These are phyloP conservation scores for Serpula lacrymans DNA, from an alignment of 768 basidiomycete species.

Conservation along the genomic window DNA sequence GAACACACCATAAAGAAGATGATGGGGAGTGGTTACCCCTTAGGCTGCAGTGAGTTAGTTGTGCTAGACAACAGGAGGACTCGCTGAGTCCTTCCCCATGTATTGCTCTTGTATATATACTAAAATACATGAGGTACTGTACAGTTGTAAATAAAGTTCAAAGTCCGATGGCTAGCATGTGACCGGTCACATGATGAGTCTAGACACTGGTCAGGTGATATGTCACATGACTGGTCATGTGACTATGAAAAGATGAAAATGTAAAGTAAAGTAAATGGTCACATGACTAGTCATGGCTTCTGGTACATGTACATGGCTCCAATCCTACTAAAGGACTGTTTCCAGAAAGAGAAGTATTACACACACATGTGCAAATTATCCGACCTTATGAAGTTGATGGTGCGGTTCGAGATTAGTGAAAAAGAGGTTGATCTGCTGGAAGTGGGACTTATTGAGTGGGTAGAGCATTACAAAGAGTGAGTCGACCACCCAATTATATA, in stretches of 20 bases:
- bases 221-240: constrained; percentile 14
- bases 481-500: not conserved
- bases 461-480: not conserved
- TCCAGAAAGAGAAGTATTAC: constrained; percentile 3
- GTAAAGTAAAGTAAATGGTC: too few species aligned
- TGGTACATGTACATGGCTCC: constrained; percentile 20
- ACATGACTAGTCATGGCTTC: constrained; percentile 18
- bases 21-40: constrained; percentile 27
- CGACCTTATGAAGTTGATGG: constrained; percentile 1
- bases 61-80: too few species aligned
- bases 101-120: too few species aligned
- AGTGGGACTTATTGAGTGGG: not conserved
- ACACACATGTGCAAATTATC: not conserved
- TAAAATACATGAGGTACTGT: too few species aligned
- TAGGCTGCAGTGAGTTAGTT: too few species aligned
- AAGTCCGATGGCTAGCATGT: too few species aligned
- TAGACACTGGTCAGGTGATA: constrained; percentile 33
- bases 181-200: constrained; percentile 38
- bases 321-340: constrained; percentile 7
- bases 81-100: too few species aligned
- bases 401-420: not conserved
- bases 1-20: constrained; percentile 16
- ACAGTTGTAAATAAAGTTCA: too few species aligned
- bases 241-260: too few species aligned
- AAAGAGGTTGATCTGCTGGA: not conserved